Conservation (phyloP, 1,284 basidiomycete species). For the Gomphus sp. region DNA sequence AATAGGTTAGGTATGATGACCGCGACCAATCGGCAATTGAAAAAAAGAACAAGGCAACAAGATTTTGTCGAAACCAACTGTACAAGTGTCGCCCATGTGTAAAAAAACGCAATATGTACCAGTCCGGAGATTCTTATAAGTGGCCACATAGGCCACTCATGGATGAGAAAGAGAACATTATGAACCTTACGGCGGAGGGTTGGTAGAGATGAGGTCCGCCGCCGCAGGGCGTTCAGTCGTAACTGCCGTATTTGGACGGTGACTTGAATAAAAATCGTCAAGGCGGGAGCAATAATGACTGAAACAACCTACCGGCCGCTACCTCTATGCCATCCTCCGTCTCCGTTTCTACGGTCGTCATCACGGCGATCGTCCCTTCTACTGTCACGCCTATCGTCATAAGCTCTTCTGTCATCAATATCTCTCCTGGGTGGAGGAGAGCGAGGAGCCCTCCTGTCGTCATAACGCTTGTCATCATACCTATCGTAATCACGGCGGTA, state of each 20-base stretch:
- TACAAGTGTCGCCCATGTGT: constrained; percentile 7
- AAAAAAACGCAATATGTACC: constrained; percentile 4
- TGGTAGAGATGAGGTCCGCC: not conserved
- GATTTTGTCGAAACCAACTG: constrained; percentile 8
- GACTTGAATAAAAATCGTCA: constrained; percentile 8
- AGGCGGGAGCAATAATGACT: constrained; percentile 1
- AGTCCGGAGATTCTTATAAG: constrained; percentile 11
- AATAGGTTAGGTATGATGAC: not conserved
- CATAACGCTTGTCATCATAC: constrained; percentile 21
- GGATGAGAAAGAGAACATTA: constrained; percentile 7
- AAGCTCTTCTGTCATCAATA: constrained; percentile 70
- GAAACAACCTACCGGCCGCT: constrained; percentile 8
- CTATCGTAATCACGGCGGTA: constrained; percentile 45
- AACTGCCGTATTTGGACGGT: constrained; percentile 9
- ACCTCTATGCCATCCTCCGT: constrained; percentile 8
- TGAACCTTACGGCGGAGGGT: not conserved
- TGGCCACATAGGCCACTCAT: constrained; percentile 5
- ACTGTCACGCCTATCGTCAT: constrained; percentile 67
- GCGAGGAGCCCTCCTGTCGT: constrained; percentile 39
- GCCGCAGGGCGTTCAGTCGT: constrained; percentile 9
- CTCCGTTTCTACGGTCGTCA: constrained; percentile 27
- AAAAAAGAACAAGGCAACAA: constrained; percentile 4
- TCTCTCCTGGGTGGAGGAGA: constrained; percentile 71
- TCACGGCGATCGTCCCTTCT: constrained; percentile 64
- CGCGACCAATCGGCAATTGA: not conserved